Percentiles rank a stretch among this genome's conserved stretches.
These are phyloP conservation scores for Aspergillus pseudonomiae DNA, from an alignment of 2,329 filamentous ascomycete species.

Conservation along the genomic window DNA sequence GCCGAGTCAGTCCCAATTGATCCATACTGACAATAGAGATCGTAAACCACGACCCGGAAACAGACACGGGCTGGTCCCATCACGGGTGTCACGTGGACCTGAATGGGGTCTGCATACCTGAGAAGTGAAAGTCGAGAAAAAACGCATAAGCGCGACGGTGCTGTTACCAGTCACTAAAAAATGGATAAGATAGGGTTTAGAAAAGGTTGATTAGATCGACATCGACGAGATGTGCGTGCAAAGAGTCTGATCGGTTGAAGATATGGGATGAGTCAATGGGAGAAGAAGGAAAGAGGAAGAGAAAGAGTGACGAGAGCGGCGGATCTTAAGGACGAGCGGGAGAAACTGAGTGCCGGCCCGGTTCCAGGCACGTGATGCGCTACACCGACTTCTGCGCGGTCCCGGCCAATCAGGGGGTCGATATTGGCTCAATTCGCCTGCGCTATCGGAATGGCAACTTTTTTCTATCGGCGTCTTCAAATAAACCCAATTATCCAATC, in stretches of 20 bases:
- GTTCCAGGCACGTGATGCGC: slow-evolving; percentile 29
- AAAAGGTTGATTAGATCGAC: slow-evolving; percentile 30
- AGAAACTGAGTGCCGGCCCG: slow-evolving; percentile 25
- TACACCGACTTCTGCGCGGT: slow-evolving; percentile 29
- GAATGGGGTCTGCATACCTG: slow-evolving; percentile 61
- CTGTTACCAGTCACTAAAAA: slow-evolving; percentile 38
- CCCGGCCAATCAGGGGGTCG: slow-evolving; percentile 29
- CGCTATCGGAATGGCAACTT: slow-evolving; percentile 21
- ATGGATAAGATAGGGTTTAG: background rate
- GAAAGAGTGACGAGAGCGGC: slow-evolving; percentile 13
- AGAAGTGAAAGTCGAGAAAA: slow-evolving; percentile 82
- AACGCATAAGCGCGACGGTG: slow-evolving; percentile 76
- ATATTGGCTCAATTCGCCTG: slow-evolving; percentile 10
- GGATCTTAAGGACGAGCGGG: slow-evolving; percentile 12
- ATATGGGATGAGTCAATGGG: slow-evolving; percentile 13
- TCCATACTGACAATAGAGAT: background rate
- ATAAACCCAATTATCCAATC: slow-evolving; percentile 3
- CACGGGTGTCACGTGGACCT: background rate
- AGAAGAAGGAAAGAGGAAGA: slow-evolving; percentile 13
- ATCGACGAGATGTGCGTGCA: slow-evolving; percentile 20
- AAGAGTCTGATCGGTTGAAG: slow-evolving; percentile 8
- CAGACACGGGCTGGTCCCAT: background rate
- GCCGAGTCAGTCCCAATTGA: slow-evolving; percentile 9
- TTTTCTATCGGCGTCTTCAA: background rate
- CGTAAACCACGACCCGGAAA: background rate